Percentiles rank a stretch among this genome's conserved stretches.
Conservation (phyloP, 2,329 filamentous ascomycete genomes). For the Verticillium nubilum region DNA sequence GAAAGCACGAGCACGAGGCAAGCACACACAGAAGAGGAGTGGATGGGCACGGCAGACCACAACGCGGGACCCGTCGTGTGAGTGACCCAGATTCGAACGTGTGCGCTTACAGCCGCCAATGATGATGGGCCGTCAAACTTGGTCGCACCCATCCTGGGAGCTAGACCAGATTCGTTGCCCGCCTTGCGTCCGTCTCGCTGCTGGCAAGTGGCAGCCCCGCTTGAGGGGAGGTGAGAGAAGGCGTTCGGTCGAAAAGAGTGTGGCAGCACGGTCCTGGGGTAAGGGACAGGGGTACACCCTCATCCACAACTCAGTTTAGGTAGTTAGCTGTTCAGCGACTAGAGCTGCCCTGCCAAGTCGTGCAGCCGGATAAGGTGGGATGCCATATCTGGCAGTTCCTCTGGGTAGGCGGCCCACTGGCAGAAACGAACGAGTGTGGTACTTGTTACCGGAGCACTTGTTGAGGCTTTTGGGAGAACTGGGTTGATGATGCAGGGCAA, state of each 20-base stretch:
- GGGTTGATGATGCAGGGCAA: background rate
- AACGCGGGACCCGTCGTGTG: slow-evolving; percentile 1
- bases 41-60: slow-evolving; percentile 3
- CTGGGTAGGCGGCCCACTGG: slow-evolving; percentile 13
- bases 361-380: slow-evolving; percentile 13
- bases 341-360: slow-evolving; percentile 21
- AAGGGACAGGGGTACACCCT: slow-evolving; percentile 16
- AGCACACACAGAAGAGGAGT: background rate
- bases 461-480: background rate
- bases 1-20: background rate
- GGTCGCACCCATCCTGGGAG: slow-evolving; percentile 6
- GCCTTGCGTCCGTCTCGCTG: background rate
- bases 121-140: slow-evolving; percentile 20
- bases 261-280: background rate
- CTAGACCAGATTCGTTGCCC: slow-evolving; percentile 13
- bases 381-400: slow-evolving; percentile 11
- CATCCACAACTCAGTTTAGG: background rate
- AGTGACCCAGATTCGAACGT: slow-evolving; percentile 7
- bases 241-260: background rate
- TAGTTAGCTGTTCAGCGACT: slow-evolving; percentile 21
- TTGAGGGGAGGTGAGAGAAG: background rate
- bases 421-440: slow-evolving; percentile 8
- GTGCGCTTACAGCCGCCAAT: slow-evolving; percentile 46
- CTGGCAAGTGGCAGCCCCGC: background rate
- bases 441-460: background rate